These are phyloP conservation scores for Umbelopsis sp. DNA, from an alignment of 192 early-diverging fungal genomes.

Conservation along the genomic window DNA sequence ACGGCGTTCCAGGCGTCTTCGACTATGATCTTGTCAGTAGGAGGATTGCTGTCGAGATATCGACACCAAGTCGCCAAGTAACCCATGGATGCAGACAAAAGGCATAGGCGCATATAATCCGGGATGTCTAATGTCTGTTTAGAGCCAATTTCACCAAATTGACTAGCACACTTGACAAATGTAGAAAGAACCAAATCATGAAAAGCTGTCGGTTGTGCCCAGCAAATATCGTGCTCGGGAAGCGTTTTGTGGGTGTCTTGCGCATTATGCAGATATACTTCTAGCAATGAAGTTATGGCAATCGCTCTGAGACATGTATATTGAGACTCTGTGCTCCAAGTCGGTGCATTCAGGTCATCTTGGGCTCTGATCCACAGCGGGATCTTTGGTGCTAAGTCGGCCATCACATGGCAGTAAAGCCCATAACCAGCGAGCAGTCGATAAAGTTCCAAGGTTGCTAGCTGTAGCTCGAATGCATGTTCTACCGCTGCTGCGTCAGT, in stretches of 20 bases:
- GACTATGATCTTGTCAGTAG: constrained; percentile 28
- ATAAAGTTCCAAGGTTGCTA: constrained; percentile 46
- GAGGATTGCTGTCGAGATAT: constrained; percentile 42
- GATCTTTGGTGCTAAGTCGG: constrained; percentile 39
- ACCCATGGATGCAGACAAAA: constrained; percentile 29
- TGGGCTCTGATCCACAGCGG: constrained; percentile 35
- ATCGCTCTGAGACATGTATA: constrained; percentile 20
- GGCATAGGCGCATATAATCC: background rate
- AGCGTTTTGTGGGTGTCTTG: constrained; percentile 49
- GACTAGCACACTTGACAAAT: background rate
- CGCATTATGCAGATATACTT: constrained; percentile 42
- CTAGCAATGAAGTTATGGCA: constrained; percentile 33
- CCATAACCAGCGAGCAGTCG: constrained; percentile 52
- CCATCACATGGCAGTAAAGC: constrained; percentile 50
- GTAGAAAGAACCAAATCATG: constrained; percentile 1
- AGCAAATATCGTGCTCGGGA: constrained; percentile 50
- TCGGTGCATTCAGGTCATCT: background rate
- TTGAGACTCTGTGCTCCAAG: background rate
- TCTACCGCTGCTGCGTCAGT: background rate
- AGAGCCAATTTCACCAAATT: background rate
- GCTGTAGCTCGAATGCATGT: constrained; percentile 37
- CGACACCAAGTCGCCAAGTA: constrained; percentile 44
- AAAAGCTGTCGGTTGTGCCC: constrained; percentile 49
- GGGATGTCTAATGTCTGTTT: background rate
- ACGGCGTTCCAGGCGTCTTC: background rate